Evolutionary conservation across 129 eudicot species (phyloP).

Genomic region (Ambrosia trifida): DNA sequence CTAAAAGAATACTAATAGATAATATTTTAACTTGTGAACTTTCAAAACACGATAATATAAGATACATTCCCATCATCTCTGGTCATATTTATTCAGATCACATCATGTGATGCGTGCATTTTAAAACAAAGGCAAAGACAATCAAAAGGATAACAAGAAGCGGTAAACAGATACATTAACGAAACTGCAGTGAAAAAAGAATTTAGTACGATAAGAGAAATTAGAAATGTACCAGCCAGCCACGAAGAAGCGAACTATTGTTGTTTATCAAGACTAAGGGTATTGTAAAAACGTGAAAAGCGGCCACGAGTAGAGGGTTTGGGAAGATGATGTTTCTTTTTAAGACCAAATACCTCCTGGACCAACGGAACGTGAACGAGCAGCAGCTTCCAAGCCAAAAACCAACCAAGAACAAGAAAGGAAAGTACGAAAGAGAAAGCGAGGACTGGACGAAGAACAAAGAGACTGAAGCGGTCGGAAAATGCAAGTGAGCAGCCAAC

Average conservation of each 20-base stretch:
- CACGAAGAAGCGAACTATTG: conserved; percentile 16
- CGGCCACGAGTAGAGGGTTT: conserved; percentile 58
- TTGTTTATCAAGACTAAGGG: conserved; percentile 21
- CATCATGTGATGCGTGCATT: too few species aligned
- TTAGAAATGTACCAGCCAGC: conserved; percentile 25
- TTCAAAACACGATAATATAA: too few species aligned
- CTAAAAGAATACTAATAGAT: too few species aligned
- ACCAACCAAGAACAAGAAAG: conserved; percentile 63
- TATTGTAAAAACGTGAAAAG: conserved; percentile 54
- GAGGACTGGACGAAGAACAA: conserved; percentile 50
- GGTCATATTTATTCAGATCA: too few species aligned
- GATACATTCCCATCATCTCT: too few species aligned
- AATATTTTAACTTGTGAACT: too few species aligned
- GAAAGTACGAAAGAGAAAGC: conserved; percentile 47
- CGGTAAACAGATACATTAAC: too few species aligned
- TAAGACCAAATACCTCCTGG: conserved; percentile 81
- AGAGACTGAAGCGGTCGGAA: conserved; percentile 34
- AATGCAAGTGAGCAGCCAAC: conserved; percentile 31
- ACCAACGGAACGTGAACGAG: conserved; percentile 89
- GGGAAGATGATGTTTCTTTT: conserved; percentile 60
- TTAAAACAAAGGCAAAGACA: too few species aligned
- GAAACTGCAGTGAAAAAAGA: background rate
- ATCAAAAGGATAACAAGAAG: too few species aligned
- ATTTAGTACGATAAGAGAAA: background rate
- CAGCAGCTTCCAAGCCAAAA: conserved; percentile 83